phyloP scores from a whole-genome alignment of 495 filamentous ascomycete genomes.

The Penicillium waksmanii region DNA sequence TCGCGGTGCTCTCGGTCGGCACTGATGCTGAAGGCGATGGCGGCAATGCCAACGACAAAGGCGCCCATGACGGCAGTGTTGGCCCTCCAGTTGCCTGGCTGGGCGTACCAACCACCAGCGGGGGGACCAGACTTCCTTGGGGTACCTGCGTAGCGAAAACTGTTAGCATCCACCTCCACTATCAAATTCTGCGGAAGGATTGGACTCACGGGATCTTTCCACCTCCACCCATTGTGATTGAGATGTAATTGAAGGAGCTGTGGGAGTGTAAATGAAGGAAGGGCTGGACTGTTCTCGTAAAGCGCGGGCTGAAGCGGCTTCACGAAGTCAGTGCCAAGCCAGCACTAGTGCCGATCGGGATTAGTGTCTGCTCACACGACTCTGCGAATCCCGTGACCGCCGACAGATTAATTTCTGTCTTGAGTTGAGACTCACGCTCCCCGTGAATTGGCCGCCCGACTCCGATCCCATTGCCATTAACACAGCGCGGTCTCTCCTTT shows the following conservation, averaged over 20 bases:
- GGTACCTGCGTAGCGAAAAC: slow-evolving; percentile 65
- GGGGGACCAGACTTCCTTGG: slow-evolving; percentile 99
- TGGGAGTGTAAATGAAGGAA: slow-evolving; percentile 28
- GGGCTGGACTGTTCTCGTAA: slow-evolving; percentile 27
- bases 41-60: slow-evolving; percentile 74
- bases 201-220: slow-evolving; percentile 85
- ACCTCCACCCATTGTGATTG: slow-evolving; percentile 60
- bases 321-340: slow-evolving; percentile 41
- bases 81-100: slow-evolving; percentile 89
- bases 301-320: slow-evolving; percentile 31
- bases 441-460: slow-evolving; percentile 30
- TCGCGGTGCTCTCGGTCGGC: slow-evolving; percentile 79
- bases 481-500: slow-evolving; percentile 20
- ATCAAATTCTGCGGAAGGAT: neutral
- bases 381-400: slow-evolving; percentile 47
- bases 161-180: slow-evolving; percentile 24
- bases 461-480: slow-evolving; percentile 27
- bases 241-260: slow-evolving; percentile 32
- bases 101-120: slow-evolving; percentile 94
- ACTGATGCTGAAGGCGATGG: slow-evolving; percentile 75
- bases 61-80: slow-evolving; percentile 86
- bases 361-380: slow-evolving; percentile 46
- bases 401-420: slow-evolving; percentile 50
- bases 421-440: slow-evolving; percentile 13
- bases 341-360: slow-evolving; percentile 21